These are phyloP conservation scores for Fonsecaea multimorphosa DNA, from an alignment of 2,329 filamentous ascomycete genomes.

Conservation along the genomic window DNA sequence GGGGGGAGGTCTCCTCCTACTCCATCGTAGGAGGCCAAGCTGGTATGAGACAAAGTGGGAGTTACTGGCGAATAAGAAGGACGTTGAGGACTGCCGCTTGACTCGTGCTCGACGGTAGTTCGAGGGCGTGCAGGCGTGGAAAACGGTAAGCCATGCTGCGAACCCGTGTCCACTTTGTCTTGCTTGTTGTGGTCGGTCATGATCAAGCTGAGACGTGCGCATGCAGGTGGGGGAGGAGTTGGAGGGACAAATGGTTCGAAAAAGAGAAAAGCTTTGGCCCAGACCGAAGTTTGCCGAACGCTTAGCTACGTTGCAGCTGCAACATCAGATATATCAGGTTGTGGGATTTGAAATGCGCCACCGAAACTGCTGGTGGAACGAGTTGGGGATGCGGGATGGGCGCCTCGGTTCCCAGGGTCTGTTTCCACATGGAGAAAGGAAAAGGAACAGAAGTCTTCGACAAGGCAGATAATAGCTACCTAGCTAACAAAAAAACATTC, in stretches of 20 bases:
- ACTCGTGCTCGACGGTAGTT: conserved; percentile 25
- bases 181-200: conserved; percentile 25
- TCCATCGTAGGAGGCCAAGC: conserved; percentile 32
- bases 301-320: background rate
- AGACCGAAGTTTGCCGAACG: background rate
- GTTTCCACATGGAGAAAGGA: too few relatives aligned
- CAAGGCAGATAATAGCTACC: too few relatives aligned
- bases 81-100: conserved; percentile 43
- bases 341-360: background rate
- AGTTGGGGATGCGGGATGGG: background rate
- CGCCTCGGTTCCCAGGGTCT: too few relatives aligned
- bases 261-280: too few relatives aligned
- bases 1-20: conserved; percentile 22
- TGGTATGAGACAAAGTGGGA: conserved; percentile 48
- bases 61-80: conserved; percentile 57
- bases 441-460: too few relatives aligned
- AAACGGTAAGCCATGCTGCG: conserved; percentile 2
- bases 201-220: conserved; percentile 23
- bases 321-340: background rate
- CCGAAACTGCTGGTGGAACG: background rate
- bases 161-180: background rate
- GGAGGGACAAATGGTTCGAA: background rate
- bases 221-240: background rate
- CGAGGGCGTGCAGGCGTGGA: background rate
- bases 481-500: too few relatives aligned